Evolutionary conservation across 139 green algal genomes (phyloP).

Genomic region (Pedinophyceae sp.): DNA sequence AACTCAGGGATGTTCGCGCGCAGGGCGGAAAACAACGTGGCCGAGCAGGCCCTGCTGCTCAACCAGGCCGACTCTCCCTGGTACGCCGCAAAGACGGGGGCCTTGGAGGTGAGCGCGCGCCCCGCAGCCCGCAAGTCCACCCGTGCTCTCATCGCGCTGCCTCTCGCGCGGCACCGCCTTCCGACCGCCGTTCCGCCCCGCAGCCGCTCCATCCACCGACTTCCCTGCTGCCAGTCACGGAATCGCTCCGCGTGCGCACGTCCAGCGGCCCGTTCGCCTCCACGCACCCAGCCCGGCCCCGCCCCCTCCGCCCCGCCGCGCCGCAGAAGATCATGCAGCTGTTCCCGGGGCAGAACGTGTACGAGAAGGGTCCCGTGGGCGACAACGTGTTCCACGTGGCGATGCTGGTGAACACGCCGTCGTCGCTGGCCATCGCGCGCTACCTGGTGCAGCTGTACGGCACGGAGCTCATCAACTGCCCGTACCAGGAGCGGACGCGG

Average conservation of each 20-base stretch:
- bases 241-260: too few species aligned
- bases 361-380: conserved; percentile 29
- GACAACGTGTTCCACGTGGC: conserved; percentile 40
- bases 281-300: too few species aligned
- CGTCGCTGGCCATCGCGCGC: conserved; percentile 31
- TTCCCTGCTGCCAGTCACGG: too few species aligned
- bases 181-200: too few species aligned
- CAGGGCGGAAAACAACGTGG: too few species aligned
- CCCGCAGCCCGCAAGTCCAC: too few species aligned
- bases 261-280: too few species aligned
- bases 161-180: too few species aligned
- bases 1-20: too few species aligned
- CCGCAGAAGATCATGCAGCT: conserved; percentile 33
- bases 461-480: conserved; percentile 27
- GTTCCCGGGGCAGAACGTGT: conserved; percentile 35
- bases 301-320: neutral
- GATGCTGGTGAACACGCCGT: conserved; percentile 41
- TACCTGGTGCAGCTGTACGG: conserved; percentile 44
- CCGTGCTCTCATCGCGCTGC: too few species aligned
- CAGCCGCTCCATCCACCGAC: too few species aligned
- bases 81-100: conserved; percentile 40
- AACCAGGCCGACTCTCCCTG: conserved; percentile 33
- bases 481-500: conserved; percentile 33
- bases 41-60: conserved; percentile 27
- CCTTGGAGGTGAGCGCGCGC: conserved; percentile 28